Conservation (phyloP, 208 protist species). For the Naegleria gruberi region DNA sequence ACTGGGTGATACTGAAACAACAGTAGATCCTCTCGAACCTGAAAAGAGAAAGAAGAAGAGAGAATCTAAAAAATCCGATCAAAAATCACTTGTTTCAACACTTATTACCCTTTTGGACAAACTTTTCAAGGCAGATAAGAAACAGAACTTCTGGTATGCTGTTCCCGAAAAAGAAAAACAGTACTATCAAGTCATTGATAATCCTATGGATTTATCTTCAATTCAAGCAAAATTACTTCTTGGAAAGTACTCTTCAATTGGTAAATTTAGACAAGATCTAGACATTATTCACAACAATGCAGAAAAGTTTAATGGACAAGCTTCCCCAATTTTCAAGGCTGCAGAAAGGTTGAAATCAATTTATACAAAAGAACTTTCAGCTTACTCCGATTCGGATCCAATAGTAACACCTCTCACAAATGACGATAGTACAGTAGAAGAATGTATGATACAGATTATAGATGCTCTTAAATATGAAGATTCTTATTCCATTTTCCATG, state of each 20-base stretch:
- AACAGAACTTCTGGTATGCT: neutral
- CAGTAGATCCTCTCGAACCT: neutral
- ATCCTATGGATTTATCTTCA: conserved; percentile 20
- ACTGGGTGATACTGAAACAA: neutral
- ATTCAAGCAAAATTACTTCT: neutral
- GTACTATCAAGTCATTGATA: neutral
- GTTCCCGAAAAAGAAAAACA: neutral
- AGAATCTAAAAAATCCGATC: neutral
- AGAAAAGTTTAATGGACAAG: neutral
- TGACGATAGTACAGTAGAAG: neutral
- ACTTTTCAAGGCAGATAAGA: neutral
- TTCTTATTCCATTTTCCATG: neutral
- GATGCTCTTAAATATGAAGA: neutral
- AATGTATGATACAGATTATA: neutral
- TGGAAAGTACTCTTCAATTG: neutral
- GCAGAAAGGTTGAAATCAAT: neutral
- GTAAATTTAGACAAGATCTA: neutral
- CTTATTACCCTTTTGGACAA: neutral
- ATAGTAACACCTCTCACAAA: neutral
- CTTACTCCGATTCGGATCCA: too few relatives aligned
- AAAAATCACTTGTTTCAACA: too few relatives aligned
- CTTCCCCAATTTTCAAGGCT: neutral
- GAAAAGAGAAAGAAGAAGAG: neutral
- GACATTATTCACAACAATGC: neutral
- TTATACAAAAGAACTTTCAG: neutral